Evolutionary conservation across 2,329 filamentous ascomycete genomes (phyloP).

Genomic region (Talaromyces islandicus): DNA sequence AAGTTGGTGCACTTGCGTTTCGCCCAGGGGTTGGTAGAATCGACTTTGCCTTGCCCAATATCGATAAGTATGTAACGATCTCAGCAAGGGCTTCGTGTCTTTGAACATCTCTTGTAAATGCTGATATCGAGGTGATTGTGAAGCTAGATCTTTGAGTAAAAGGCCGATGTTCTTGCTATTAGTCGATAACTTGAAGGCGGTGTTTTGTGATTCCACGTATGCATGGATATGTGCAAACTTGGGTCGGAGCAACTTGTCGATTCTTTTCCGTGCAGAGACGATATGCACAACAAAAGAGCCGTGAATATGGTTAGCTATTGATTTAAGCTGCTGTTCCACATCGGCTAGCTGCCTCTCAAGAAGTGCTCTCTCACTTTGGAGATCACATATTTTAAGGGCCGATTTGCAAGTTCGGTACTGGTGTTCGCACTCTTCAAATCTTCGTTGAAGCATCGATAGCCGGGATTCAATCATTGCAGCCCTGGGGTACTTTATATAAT

Average conservation of each 20-base stretch:
- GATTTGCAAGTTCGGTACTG: background rate
- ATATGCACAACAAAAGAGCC: conserved; percentile 15
- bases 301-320: conserved; percentile 2
- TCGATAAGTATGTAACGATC: conserved; percentile 1
- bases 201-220: conserved; percentile 10
- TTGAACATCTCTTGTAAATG: background rate
- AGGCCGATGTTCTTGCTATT: background rate
- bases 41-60: background rate
- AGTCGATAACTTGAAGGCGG: background rate
- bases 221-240: background rate
- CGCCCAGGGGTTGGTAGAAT: conserved; percentile 4
- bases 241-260: conserved; percentile 15
- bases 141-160: background rate
- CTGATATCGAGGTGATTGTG: background rate
- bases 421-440: background rate
- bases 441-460: background rate
- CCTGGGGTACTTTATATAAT: background rate
- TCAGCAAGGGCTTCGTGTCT: background rate
- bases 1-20: background rate
- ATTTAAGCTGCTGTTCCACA: background rate
- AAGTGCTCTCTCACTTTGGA: background rate
- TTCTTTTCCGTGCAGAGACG: conserved; percentile 13
- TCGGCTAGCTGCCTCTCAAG: background rate
- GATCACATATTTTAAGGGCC: background rate
- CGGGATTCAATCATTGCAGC: background rate